A percentile compares a stretch with the other conserved stretches of the same genome.
Conservation (phyloP, 805 yeast species). For the Barnettozyma siamensis region DNA sequence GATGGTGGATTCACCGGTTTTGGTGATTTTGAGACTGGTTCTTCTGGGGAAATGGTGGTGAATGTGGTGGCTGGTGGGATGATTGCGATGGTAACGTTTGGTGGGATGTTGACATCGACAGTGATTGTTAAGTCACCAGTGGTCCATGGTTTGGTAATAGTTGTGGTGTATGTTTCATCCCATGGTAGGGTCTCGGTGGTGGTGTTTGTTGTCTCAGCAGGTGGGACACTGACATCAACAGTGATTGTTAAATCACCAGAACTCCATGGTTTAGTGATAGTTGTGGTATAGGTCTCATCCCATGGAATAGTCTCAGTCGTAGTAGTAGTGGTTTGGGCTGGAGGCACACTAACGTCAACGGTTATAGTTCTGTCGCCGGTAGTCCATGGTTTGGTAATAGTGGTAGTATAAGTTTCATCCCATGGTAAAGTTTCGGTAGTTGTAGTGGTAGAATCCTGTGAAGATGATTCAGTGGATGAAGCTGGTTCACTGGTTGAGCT, state of each 20-base stretch:
- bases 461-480: neutral
- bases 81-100: neutral
- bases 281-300: constrained; percentile 10
- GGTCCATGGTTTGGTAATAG: constrained; percentile 9
- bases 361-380: constrained; percentile 10
- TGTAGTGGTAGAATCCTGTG: constrained; percentile 8
- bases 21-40: neutral
- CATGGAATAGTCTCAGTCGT: constrained; percentile 6
- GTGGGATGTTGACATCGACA: constrained; percentile 3
- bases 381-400: constrained; percentile 8
- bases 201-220: neutral
- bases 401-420: constrained; percentile 11
- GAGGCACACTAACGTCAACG: constrained; percentile 8
- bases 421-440: constrained; percentile 7
- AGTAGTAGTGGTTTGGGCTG: neutral
- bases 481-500: neutral
- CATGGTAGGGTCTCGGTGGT: constrained; percentile 6
- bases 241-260: constrained; percentile 10
- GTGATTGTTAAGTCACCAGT: constrained; percentile 11
- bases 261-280: constrained; percentile 8
- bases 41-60: constrained; percentile 3
- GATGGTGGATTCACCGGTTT: neutral
- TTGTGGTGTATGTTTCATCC: constrained; percentile 10
- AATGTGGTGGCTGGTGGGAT: neutral
- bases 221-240: constrained; percentile 8